phyloP scores from a whole-genome alignment of 805 yeast species.

The Yarrowia sp. region DNA sequence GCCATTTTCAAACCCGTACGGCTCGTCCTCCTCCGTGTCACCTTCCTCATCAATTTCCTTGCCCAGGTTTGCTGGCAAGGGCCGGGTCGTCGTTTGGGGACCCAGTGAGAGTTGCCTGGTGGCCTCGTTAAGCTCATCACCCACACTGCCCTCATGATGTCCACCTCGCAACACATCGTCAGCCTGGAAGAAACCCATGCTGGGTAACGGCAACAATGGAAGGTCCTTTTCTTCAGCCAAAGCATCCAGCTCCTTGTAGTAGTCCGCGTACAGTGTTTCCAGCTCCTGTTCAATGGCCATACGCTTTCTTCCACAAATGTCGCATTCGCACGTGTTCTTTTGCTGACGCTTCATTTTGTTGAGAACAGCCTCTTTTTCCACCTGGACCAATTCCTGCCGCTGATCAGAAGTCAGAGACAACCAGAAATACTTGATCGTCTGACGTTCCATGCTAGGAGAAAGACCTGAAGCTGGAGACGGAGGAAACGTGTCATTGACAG shows the following conservation, averaged over 20 bases:
- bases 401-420: constrained; percentile 63
- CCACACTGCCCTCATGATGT: not conserved
- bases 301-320: constrained; percentile 78
- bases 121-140: not conserved
- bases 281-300: constrained; percentile 76
- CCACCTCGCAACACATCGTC: constrained; percentile 15
- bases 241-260: constrained; percentile 60
- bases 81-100: not conserved
- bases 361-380: constrained; percentile 74
- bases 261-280: constrained; percentile 72
- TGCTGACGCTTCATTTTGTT: constrained; percentile 68
- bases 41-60: constrained; percentile 42
- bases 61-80: constrained; percentile 4
- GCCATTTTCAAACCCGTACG: not conserved
- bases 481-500: constrained; percentile 11
- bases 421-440: constrained; percentile 68
- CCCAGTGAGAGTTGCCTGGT: not conserved
- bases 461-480: constrained; percentile 50
- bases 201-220: constrained; percentile 6
- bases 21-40: constrained; percentile 42
- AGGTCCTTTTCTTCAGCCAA: constrained; percentile 20
- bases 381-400: constrained; percentile 65
- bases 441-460: constrained; percentile 59
- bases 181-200: constrained; percentile 8
- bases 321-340: constrained; percentile 68